These are phyloP conservation scores for Phytophthora citricola DNA, from an alignment of 352 stramenopile species.

Conservation along the genomic window DNA sequence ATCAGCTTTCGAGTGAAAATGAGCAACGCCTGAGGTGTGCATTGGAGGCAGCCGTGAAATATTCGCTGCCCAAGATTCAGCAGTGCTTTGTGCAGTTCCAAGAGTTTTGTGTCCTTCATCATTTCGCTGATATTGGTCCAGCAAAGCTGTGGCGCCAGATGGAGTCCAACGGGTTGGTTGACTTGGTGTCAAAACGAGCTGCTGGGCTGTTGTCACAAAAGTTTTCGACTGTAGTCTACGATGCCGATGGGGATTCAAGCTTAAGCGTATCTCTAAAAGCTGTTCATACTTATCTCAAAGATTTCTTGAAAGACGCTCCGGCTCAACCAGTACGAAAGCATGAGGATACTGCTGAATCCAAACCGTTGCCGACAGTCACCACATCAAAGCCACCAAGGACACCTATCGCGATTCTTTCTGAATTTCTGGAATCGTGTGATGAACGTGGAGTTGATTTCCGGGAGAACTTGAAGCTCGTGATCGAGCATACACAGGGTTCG, in stretches of 20 bases:
- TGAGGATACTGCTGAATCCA: background rate
- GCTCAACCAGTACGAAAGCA: slow-evolving; percentile 3
- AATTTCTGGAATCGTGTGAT: slow-evolving; percentile 47
- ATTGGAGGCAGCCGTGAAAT: slow-evolving; percentile 38
- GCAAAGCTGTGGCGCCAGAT: slow-evolving; percentile 58
- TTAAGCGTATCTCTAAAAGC: slow-evolving; percentile 39
- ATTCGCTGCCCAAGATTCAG: slow-evolving; percentile 42
- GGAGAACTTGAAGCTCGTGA: slow-evolving; percentile 62
- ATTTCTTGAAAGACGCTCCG: slow-evolving; percentile 6
- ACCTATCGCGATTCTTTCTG: slow-evolving; percentile 16
- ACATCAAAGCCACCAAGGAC: slow-evolving; percentile 4
- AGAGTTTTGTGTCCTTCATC: slow-evolving; percentile 63
- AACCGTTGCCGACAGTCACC: background rate
- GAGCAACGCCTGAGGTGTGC: slow-evolving; percentile 39
- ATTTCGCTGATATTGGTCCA: slow-evolving; percentile 41
- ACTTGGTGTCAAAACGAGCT: slow-evolving; percentile 50
- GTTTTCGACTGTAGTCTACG: slow-evolving; percentile 31
- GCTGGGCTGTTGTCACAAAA: slow-evolving; percentile 49
- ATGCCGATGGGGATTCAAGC: slow-evolving; percentile 10
- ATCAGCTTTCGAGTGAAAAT: slow-evolving; percentile 32
- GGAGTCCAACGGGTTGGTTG: slow-evolving; percentile 46
- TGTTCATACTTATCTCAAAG: slow-evolving; percentile 37
- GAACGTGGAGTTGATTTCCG: slow-evolving; percentile 53
- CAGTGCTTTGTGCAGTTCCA: slow-evolving; percentile 43
- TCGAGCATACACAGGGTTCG: slow-evolving; percentile 43